Evolutionary conservation across 345 rosid species (phyloP).

Genomic region (Salix koriyanagi): DNA sequence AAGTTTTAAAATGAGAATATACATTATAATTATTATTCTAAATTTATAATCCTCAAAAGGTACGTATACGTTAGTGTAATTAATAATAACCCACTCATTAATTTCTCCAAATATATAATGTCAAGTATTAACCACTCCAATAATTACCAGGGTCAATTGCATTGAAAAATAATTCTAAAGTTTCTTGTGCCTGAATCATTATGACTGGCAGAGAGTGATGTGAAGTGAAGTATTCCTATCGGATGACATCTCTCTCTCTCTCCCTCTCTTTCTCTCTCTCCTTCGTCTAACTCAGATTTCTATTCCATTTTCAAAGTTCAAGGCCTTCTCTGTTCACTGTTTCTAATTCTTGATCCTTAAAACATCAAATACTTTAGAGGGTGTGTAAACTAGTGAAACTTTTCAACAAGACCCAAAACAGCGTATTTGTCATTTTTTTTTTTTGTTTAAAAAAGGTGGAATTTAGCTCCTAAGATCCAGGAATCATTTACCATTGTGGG

Average conservation of each 20-base stretch:
- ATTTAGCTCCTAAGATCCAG: constrained; percentile 16
- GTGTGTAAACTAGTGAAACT: not conserved
- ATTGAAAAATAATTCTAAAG: no score
- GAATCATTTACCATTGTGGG: constrained; percentile 18
- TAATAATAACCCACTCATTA: no score
- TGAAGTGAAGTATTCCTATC: no score
- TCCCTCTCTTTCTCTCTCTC: not conserved
- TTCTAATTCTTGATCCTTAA: not conserved
- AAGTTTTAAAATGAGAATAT: no score
- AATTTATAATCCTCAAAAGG: no score
- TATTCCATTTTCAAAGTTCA: not conserved
- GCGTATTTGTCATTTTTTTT: not conserved
- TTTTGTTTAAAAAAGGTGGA: not conserved
- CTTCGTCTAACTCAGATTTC: not conserved
- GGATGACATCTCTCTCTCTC: not conserved
- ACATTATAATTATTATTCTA: no score
- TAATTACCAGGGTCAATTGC: no score
- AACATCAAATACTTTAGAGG: not conserved
- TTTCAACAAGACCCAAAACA: not conserved
- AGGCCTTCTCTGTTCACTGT: not conserved
- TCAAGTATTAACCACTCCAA: no score
- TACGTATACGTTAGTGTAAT: no score
- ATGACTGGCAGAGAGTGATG: no score
- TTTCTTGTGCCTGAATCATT: no score
- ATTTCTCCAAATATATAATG: no score